These are phyloP conservation scores for Sporothrix brasiliensis DNA, from an alignment of 2,329 filamentous ascomycete species.

Conservation along the genomic window DNA sequence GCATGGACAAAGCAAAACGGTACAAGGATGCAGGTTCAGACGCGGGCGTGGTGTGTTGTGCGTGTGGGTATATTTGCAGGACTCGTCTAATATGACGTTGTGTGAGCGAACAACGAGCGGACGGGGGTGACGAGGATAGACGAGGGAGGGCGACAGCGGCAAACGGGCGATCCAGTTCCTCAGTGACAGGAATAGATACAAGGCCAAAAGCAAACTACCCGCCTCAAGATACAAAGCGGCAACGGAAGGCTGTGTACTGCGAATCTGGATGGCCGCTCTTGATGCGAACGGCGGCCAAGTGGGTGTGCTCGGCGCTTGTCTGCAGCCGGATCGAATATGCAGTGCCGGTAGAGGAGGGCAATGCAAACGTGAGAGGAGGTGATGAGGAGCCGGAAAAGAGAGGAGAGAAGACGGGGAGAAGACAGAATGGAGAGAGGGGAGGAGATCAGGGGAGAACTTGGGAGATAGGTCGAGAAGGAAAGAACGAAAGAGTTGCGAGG, in stretches of 20 bases:
- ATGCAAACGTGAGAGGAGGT: constrained; percentile 24
- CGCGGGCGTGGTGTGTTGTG: constrained; percentile 26
- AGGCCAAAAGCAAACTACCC: constrained; percentile 37
- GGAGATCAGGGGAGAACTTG: constrained; percentile 27
- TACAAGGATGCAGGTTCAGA: constrained; percentile 29
- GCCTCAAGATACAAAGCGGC: constrained; percentile 35
- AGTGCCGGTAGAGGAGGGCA: constrained; percentile 33
- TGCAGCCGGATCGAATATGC: constrained; percentile 38
- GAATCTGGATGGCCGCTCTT: constrained; percentile 1
- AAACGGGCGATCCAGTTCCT: constrained; percentile 13
- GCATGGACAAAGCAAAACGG: constrained; percentile 20
- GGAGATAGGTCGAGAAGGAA: constrained; percentile 19
- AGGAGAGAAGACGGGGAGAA: constrained; percentile 9
- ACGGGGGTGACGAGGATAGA: constrained; percentile 7
- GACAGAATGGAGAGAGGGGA: constrained; percentile 19
- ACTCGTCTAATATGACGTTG: constrained; percentile 30
- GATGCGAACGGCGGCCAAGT: constrained; percentile 32
- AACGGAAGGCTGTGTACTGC: constrained; percentile 29
- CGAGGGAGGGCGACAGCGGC: constrained; percentile 26
- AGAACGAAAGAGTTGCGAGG: not conserved
- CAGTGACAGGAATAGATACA: constrained; percentile 19
- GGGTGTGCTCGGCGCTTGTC: constrained; percentile 45
- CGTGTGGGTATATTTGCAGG: constrained; percentile 26
- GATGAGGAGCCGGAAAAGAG: not conserved
- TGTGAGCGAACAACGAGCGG: constrained; percentile 23